Evolutionary conservation across 345 rosid genomes (phyloP).

Genomic region (Cardiospermum halicacabum): DNA sequence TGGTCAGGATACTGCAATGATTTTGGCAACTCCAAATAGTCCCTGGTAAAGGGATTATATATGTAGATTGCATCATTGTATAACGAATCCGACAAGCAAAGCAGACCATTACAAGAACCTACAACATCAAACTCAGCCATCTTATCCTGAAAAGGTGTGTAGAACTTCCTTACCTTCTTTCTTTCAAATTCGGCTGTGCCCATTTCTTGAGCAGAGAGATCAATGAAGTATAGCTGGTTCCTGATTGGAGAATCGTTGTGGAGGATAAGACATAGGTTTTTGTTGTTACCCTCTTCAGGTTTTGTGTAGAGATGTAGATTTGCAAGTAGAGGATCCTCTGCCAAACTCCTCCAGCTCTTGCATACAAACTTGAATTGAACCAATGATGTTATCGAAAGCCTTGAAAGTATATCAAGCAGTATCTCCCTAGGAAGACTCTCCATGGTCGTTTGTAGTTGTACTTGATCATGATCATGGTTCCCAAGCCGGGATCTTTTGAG

Average conservation of each 20-base stretch:
- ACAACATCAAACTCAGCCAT: conserved; percentile 48
- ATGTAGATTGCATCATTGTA: conserved; percentile 35
- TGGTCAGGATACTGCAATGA: conserved; percentile 32
- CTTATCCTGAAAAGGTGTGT: conserved; percentile 27
- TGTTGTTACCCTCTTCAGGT: neutral
- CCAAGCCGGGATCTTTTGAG: conserved; percentile 17
- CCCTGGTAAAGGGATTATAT: conserved; percentile 57
- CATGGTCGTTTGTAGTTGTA: conserved; percentile 20
- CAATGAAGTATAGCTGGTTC: conserved; percentile 45
- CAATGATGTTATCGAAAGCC: conserved; percentile 54
- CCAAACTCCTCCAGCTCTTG: conserved; percentile 42
- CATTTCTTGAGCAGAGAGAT: conserved; percentile 26
- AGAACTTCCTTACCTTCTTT: conserved; percentile 35
- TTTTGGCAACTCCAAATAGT: conserved; percentile 36
- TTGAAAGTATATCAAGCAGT: conserved; percentile 50
- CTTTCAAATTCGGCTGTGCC: neutral
- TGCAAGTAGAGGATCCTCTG: conserved; percentile 33
- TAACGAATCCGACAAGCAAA: conserved; percentile 46
- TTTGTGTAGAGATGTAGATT: conserved; percentile 19
- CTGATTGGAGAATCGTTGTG: conserved; percentile 54
- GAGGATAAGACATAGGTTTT: conserved; percentile 48
- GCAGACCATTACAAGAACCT: conserved; percentile 62
- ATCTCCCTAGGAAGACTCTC: conserved; percentile 61
- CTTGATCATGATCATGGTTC: conserved; percentile 11
- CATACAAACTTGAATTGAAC: conserved; percentile 51